These are phyloP conservation scores for Wickerhamomyces hampshirensis DNA, from an alignment of 805 yeast species.

Conservation along the genomic window DNA sequence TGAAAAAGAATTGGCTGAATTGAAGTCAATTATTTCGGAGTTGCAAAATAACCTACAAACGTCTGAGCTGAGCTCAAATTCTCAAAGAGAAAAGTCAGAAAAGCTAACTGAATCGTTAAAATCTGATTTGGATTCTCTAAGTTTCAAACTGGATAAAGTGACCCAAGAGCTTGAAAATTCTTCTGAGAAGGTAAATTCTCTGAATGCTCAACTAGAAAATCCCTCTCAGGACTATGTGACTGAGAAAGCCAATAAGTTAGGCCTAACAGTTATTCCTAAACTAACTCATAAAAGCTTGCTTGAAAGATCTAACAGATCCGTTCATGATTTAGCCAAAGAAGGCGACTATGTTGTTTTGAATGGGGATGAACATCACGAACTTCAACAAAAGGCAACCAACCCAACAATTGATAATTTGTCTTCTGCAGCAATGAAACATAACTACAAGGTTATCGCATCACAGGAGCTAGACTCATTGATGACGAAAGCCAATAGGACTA, in stretches of 20 bases:
- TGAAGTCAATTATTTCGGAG: conserved; percentile 7
- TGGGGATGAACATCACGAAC: conserved; percentile 8
- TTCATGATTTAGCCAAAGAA: conserved; percentile 21
- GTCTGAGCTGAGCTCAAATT: background rate
- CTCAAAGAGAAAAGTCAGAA: background rate
- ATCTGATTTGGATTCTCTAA: conserved; percentile 3
- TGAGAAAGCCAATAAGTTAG: conserved; percentile 25
- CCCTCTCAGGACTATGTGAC: conserved; percentile 31
- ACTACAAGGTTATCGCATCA: conserved; percentile 16
- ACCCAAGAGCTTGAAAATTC: conserved; percentile 3
- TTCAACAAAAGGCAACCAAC: conserved; percentile 16
- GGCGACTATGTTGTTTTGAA: conserved; percentile 10
- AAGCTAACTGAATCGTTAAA: background rate
- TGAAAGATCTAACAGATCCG: conserved; percentile 14
- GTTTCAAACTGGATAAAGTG: background rate
- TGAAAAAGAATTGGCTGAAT: conserved; percentile 5
- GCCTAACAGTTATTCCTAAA: conserved; percentile 24
- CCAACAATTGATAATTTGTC: conserved; percentile 22
- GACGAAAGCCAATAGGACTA: conserved; percentile 12
- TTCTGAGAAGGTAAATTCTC: background rate
- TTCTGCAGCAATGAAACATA: conserved; percentile 7
- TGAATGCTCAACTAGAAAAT: conserved; percentile 14
- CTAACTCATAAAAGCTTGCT: conserved; percentile 18
- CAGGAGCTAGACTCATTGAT: conserved; percentile 14
- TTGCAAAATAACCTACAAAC: conserved; percentile 16